Evolutionary conservation across 2,329 filamentous ascomycete genomes (phyloP).

Genomic region (Dactylonectria estremocensis): DNA sequence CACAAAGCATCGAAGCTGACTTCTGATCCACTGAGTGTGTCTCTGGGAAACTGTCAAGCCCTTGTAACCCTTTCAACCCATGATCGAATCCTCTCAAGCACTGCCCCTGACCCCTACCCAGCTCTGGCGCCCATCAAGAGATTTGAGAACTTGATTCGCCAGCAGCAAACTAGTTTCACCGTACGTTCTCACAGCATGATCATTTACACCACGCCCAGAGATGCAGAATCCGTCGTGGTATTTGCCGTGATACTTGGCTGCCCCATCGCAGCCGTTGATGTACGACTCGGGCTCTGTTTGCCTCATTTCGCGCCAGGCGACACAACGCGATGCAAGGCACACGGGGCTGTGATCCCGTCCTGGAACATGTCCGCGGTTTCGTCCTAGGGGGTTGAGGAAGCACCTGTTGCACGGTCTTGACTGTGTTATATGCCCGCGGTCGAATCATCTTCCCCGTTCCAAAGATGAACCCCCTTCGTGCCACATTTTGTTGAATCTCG

Average conservation of each 20-base stretch:
- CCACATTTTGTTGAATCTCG: constrained; percentile 8
- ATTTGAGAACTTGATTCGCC: background rate
- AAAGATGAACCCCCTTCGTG: constrained; percentile 8
- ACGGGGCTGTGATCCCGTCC: constrained; percentile 32
- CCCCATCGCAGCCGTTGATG: constrained; percentile 45
- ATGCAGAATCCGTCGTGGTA: constrained; percentile 30
- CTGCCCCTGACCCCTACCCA: background rate
- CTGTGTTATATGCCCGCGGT: constrained; percentile 33
- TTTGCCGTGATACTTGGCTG: constrained; percentile 39
- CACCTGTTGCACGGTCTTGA: constrained; percentile 41
- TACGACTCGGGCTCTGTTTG: constrained; percentile 46
- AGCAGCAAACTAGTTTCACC: background rate
- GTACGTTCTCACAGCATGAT: constrained; percentile 7
- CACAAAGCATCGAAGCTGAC: background rate
- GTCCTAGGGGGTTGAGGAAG: constrained; percentile 32
- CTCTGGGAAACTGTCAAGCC: background rate
- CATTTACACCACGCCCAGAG: background rate
- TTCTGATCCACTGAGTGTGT: background rate
- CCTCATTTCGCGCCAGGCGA: constrained; percentile 43
- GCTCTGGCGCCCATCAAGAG: background rate
- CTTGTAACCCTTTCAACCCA: background rate
- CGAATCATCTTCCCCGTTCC: constrained; percentile 36
- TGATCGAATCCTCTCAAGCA: too few species aligned
- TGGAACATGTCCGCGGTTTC: constrained; percentile 39
- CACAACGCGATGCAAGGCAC: constrained; percentile 23